These are phyloP conservation scores for Phytophthora citrophthora DNA, from an alignment of 352 stramenopile species.

Conservation along the genomic window DNA sequence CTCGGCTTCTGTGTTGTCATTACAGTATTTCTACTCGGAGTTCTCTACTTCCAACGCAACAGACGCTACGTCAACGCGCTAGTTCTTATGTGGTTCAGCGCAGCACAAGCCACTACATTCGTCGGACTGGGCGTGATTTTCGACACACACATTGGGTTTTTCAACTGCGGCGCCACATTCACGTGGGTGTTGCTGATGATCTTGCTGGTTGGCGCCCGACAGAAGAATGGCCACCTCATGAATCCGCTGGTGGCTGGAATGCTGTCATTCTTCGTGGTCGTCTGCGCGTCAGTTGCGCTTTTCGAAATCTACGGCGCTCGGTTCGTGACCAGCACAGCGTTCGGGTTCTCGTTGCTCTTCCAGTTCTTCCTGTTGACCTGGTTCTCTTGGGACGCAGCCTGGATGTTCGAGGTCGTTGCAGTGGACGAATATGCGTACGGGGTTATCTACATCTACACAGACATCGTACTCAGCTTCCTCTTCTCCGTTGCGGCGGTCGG, in stretches of 20 bases:
- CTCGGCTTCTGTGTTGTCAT: conserved; percentile 10
- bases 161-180: conserved; percentile 47
- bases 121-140: conserved; percentile 37
- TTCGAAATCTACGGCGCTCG: conserved; percentile 28
- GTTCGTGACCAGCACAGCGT: conserved; percentile 33
- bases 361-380: conserved; percentile 46
- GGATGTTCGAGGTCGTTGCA: conserved; percentile 51
- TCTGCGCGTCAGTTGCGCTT: conserved; percentile 16
- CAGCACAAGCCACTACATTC: conserved; percentile 36
- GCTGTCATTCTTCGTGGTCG: conserved; percentile 28
- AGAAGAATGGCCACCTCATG: conserved; percentile 28
- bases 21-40: conserved; percentile 30
- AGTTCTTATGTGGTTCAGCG: conserved; percentile 44
- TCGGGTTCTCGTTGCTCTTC: conserved; percentile 39
- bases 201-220: conserved; percentile 21
- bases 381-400: conserved; percentile 43
- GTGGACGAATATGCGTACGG: conserved; percentile 53
- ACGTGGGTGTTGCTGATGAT: conserved; percentile 40
- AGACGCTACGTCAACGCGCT: conserved; percentile 36
- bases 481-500: conserved; percentile 27
- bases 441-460: conserved; percentile 62
- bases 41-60: conserved; percentile 41
- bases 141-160: conserved; percentile 45
- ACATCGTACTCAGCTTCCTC: conserved; percentile 47
- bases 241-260: conserved; percentile 23